Conservation (phyloP, 2,329 filamentous ascomycete species). For the Xylaria sp. region DNA sequence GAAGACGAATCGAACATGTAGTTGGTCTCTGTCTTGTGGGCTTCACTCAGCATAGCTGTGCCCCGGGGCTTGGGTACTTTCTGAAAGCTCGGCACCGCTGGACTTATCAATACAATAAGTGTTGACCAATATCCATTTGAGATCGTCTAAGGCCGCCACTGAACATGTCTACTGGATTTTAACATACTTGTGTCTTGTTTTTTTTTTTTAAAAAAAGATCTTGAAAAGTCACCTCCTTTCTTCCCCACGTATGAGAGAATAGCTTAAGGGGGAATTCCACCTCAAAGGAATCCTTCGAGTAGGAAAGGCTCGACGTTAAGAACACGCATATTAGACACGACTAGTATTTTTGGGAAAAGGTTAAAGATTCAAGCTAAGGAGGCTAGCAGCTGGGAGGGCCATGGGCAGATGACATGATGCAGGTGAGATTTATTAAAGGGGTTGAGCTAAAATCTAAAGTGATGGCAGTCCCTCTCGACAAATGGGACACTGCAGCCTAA, state of each 20-base stretch:
- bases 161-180: constrained; percentile 33
- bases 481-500: constrained; percentile 92
- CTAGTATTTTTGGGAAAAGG: not conserved
- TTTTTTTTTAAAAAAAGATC: constrained; percentile 23
- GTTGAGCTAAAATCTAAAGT: constrained; percentile 60
- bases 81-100: constrained; percentile 37
- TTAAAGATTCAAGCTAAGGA: not conserved
- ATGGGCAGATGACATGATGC: not conserved
- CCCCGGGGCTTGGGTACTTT: not conserved
- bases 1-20: constrained; percentile 36
- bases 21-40: constrained; percentile 30
- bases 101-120: constrained; percentile 39
- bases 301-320: constrained; percentile 17
- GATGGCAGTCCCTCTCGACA: constrained; percentile 91
- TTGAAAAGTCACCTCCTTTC: constrained; percentile 33
- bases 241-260: constrained; percentile 36
- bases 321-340: constrained; percentile 19
- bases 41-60: not conserved
- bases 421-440: not conserved
- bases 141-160: constrained; percentile 14
- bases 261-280: constrained; percentile 12
- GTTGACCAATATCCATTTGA: constrained; percentile 35
- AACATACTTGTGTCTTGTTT: constrained; percentile 10
- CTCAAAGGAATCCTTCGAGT: constrained; percentile 16
- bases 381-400: not conserved